phyloP scores from a whole-genome alignment of 441 rosid genomes.

The Capsella rubella region DNA sequence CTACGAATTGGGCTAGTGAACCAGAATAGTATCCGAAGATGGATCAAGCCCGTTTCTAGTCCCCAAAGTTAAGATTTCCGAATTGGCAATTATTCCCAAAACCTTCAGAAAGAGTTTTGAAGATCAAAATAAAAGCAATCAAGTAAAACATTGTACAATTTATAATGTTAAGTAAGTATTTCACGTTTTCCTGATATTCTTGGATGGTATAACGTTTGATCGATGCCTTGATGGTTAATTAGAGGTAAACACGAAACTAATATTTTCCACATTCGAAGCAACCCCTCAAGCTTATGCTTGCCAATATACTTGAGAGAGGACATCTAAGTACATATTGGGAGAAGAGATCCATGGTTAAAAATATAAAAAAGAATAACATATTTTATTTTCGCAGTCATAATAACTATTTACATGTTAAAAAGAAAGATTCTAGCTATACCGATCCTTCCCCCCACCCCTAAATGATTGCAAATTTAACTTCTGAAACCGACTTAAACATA shows the following conservation, averaged over 20 bases:
- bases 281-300: no score
- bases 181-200: not conserved
- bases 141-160: no score
- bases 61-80: not conserved
- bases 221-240: not conserved
- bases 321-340: no score
- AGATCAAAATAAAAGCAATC: not conserved
- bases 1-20: not conserved
- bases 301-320: no score
- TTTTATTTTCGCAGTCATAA: not conserved
- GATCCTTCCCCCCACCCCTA: no score
- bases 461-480: no score
- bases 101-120: not conserved
- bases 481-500: no score
- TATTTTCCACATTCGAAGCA: no score
- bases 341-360: no score
- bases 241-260: not conserved
- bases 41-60: not conserved
- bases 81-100: not conserved
- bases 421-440: no score
- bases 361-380: not conserved
- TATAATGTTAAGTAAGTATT: not conserved
- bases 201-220: not conserved
- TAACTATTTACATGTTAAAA: no score
- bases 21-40: not conserved